A percentile compares a stretch with the other conserved stretches of the same genome.
Conservation (phyloP, 2,329 filamentous ascomycete species). For the Penicillium sp. region DNA sequence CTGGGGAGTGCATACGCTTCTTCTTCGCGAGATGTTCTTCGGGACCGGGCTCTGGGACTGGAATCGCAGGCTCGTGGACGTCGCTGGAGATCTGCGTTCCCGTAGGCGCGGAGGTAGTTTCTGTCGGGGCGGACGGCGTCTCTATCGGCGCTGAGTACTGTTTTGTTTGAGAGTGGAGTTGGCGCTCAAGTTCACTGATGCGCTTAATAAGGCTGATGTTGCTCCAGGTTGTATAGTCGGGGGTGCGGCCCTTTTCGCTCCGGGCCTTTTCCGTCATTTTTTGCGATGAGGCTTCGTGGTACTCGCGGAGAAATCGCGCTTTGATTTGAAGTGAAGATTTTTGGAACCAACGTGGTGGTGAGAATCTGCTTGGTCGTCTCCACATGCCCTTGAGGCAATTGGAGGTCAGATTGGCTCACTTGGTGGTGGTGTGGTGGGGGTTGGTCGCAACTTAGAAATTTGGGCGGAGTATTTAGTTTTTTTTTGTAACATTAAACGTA, state of each 20-base stretch:
- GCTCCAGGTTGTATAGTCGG: conserved; percentile 66
- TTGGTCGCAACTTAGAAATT: conserved; percentile 9
- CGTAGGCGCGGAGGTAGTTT: not conserved
- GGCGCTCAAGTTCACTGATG: conserved; percentile 66
- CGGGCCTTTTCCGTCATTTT: conserved; percentile 22
- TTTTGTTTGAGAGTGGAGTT: conserved; percentile 56
- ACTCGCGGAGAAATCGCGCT: not conserved
- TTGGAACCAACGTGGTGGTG: conserved; percentile 12
- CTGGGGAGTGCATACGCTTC: conserved; percentile 19
- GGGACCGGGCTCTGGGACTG: conserved; percentile 1
- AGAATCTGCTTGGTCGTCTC: conserved; percentile 21
- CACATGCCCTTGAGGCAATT: conserved; percentile 30
- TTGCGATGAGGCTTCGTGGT: conserved; percentile 6
- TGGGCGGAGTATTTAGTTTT: conserved; percentile 9
- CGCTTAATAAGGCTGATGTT: conserved; percentile 67
- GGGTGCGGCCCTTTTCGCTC: conserved; percentile 10
- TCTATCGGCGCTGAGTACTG: conserved; percentile 24
- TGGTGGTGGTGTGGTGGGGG: not conserved
- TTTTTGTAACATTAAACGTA: conserved; percentile 4
- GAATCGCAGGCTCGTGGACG: conserved; percentile 21
- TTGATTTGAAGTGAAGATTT: not conserved
- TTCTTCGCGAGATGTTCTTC: conserved; percentile 7
- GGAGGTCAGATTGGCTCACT: conserved; percentile 1
- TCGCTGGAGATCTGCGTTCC: conserved; percentile 16
- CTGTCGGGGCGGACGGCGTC: not conserved